phyloP scores from a whole-genome alignment of 768 basidiomycete species.

The Trametes meyenii region DNA sequence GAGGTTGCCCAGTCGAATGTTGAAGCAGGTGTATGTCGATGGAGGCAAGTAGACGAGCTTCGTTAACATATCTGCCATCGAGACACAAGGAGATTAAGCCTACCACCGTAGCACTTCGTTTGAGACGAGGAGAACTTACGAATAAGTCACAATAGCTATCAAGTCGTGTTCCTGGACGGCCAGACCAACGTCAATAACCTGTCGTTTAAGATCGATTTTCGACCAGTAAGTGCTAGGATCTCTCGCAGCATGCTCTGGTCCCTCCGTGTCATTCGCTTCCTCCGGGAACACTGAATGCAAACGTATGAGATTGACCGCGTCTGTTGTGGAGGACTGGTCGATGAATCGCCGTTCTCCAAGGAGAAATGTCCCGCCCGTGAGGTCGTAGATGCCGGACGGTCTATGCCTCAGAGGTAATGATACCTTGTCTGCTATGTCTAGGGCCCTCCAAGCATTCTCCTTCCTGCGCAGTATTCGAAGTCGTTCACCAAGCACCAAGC shows the following conservation, averaged over 20 bases:
- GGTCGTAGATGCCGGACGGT: constrained; percentile 31
- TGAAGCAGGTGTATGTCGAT: constrained; percentile 26
- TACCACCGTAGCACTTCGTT: not conserved
- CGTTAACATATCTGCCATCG: constrained; percentile 13
- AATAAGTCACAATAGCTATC: constrained; percentile 27
- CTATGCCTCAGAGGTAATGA: constrained; percentile 15
- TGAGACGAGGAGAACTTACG: constrained; percentile 13
- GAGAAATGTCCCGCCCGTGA: constrained; percentile 29
- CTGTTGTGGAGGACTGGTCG: constrained; percentile 13
- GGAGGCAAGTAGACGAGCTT: constrained; percentile 12
- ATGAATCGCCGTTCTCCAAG: constrained; percentile 23
- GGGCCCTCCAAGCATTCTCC: constrained; percentile 19
- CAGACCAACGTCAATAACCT: constrained; percentile 30
- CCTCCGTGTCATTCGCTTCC: no score
- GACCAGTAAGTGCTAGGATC: constrained; percentile 12
- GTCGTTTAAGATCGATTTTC: constrained; percentile 21
- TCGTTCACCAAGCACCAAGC: constrained; percentile 19
- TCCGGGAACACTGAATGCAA: constrained; percentile 10
- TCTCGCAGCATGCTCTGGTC: not conserved
- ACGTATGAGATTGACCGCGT: constrained; percentile 11
- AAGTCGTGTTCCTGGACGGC: constrained; percentile 30
- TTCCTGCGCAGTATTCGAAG: constrained; percentile 13
- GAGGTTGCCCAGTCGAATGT: constrained; percentile 25
- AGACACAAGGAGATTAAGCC: not conserved
- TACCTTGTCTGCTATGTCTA: constrained; percentile 15